A percentile compares a stretch with the other conserved stretches of the same genome.
phyloP scores from a whole-genome alignment of 768 basidiomycete genomes.

The Lactifluus volemus region DNA sequence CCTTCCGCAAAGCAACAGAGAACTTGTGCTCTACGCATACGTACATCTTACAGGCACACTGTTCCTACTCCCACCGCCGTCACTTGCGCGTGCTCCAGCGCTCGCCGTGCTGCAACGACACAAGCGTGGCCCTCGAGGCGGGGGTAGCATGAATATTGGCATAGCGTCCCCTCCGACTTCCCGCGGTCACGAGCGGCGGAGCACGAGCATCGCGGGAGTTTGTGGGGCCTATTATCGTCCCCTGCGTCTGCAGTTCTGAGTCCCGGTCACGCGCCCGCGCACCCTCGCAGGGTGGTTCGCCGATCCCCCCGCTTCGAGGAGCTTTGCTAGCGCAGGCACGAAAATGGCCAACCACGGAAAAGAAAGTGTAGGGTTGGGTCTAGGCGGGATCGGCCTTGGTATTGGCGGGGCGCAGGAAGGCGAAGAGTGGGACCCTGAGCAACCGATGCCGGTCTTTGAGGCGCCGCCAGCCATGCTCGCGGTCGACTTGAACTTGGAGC shows the following conservation, averaged over 20 bases:
- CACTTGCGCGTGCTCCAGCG: conserved; percentile 38
- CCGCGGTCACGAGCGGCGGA: conserved; percentile 38
- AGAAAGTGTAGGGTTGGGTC: conserved; percentile 27
- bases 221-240: conserved; percentile 32
- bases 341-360: conserved; percentile 3
- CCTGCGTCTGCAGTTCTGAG: conserved; percentile 13
- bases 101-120: conserved; percentile 41
- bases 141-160: conserved; percentile 76
- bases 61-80: conserved; percentile 42
- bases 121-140: conserved; percentile 47
- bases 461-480: conserved; percentile 82
- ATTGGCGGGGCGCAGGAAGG: conserved; percentile 19
- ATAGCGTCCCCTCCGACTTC: conserved; percentile 30
- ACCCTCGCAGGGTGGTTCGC: conserved; percentile 19
- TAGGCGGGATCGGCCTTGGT: conserved; percentile 22
- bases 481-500: conserved; percentile 71
- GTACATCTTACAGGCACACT: conserved; percentile 69
- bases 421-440: conserved; percentile 50
- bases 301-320: conserved; percentile 10
- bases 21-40: conserved; percentile 78
- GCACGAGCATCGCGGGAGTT: conserved; percentile 42
- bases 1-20: conserved; percentile 25
- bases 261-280: conserved; percentile 21
- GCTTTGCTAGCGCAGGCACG: conserved; percentile 9
- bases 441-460: conserved; percentile 76